Base-by-base conservation (phyloP, 2,329 filamentous ascomycete genomes). In the Verticillium albo-atrum region DNA sequence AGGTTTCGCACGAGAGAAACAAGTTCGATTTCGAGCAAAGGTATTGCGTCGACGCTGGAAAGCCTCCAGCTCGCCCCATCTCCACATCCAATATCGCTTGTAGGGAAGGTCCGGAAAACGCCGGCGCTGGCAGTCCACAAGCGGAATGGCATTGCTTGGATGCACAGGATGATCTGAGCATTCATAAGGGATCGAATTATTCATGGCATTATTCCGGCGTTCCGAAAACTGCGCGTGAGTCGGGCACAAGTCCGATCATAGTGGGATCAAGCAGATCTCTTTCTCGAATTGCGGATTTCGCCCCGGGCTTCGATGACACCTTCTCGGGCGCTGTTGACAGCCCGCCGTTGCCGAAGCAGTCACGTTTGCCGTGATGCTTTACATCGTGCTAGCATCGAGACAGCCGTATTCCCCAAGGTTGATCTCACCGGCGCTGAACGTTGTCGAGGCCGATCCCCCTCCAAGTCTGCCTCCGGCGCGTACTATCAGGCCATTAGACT, bases 11-110 rank as follows among this genome's bases (percentile, higher is more conserved):
- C 14, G 9, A 54, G 52, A 27, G 52, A 28, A 28, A 54, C 26
- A 54, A 54, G 17, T 20, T 54, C 52, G n/a, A 10, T 17, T 17
- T 27, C n/a, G 26, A 28, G 23, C 23, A 54, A 54, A 47, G n/a
- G 23, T 12, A n/a, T 47, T n/a, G 37, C 37, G 37, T 47, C n/a
- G 6, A 12, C 15, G 37, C 20, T 47, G 37, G 37, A 47, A 10
- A 10, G n/a, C n/a, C 15, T 51, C 25, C n/a, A 51, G 20, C 37
- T 17, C 37, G 20, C n/a, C n/a, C 34, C 60, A 62, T 63, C 61
- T 60, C 61, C 61, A 63, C 61, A 60, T 30, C 56, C 57, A 62
- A 62, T 62, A 60, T 62, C 61, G 61, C 61, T 62, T 62, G 54
- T 55, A 20, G 50, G 42, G 54, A 50, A 54, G 34, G 30, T 42